phyloP scores from a whole-genome alignment of 148 eudicot species.

The Drosera capensis region DNA sequence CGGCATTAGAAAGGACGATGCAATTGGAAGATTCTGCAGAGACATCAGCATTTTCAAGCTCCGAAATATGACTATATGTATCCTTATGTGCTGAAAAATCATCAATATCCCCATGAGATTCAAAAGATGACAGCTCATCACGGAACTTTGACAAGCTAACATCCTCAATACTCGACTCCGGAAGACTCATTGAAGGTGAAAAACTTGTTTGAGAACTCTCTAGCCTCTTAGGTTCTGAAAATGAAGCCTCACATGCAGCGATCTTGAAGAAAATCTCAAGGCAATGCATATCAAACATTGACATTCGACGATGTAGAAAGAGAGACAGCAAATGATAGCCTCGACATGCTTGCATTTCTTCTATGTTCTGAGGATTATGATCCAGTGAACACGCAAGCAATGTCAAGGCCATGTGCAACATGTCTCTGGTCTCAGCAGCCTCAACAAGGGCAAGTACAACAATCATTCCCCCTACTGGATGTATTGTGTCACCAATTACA shows the following conservation, averaged over 20 bases:
- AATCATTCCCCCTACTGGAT: slow-evolving; percentile 89
- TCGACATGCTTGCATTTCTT: slow-evolving; percentile 82
- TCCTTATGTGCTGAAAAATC: slow-evolving; percentile 80
- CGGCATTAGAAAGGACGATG: slow-evolving; percentile 86
- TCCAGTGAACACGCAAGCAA: slow-evolving; percentile 90
- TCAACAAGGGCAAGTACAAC: slow-evolving; percentile 92
- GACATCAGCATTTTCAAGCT: slow-evolving; percentile 62
- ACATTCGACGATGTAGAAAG: slow-evolving; percentile 79
- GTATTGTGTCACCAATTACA: slow-evolving; percentile 84
- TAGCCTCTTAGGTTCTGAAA: slow-evolving; percentile 65
- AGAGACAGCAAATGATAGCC: slow-evolving; percentile 92
- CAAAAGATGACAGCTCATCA: slow-evolving; percentile 76
- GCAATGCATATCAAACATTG: slow-evolving; percentile 85
- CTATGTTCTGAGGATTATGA: slow-evolving; percentile 88
- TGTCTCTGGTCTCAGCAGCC: slow-evolving; percentile 95
- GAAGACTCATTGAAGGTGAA: slow-evolving; percentile 32
- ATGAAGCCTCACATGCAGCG: slow-evolving; percentile 99
- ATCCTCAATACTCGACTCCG: slow-evolving; percentile 59
- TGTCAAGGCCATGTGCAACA: slow-evolving; percentile 89
- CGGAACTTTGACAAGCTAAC: slow-evolving; percentile 62
- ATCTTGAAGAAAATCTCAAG: slow-evolving; percentile 94
- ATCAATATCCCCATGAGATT: slow-evolving; percentile 85
- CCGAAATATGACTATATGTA: slow-evolving; percentile 78
- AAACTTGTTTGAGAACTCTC: slow-evolving; percentile 23
- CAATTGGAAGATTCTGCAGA: slow-evolving; percentile 80